phyloP scores from a whole-genome alignment of 1,284 basidiomycete genomes.

The Entoloma clypeatum region DNA sequence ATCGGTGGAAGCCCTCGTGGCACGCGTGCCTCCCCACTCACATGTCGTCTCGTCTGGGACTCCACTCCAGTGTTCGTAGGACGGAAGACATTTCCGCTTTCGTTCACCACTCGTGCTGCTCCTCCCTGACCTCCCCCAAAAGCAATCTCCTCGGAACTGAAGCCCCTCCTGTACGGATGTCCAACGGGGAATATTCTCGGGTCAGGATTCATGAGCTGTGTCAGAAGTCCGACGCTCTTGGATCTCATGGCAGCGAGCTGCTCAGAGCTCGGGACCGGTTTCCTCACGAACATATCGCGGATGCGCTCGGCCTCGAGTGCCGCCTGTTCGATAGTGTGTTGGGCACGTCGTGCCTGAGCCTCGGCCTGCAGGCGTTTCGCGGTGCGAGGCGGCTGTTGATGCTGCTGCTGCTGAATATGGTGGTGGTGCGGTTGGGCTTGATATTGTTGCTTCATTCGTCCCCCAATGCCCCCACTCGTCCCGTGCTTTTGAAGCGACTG shows the following conservation, averaged over 20 bases:
- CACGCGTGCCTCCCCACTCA: constrained; percentile 1
- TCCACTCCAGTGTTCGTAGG: neutral
- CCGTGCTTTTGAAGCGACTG: neutral
- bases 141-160: constrained; percentile 41
- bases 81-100: too few species aligned
- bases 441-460: neutral
- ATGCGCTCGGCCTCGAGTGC: constrained; percentile 61
- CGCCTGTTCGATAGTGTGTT: constrained; percentile 29
- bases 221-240: constrained; percentile 50
- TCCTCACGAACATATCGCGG: constrained; percentile 73
- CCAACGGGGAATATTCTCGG: constrained; percentile 53
- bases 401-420: constrained; percentile 13
- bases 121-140: constrained; percentile 10
- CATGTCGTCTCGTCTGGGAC: neutral
- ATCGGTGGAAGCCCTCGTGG: too few species aligned
- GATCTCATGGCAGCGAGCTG: constrained; percentile 42
- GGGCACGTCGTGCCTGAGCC: constrained; percentile 24
- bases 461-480: constrained; percentile 13
- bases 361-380: constrained; percentile 25
- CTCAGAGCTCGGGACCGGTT: constrained; percentile 48
- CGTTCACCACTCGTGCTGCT: neutral
- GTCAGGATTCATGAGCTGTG: constrained; percentile 67
- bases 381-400: constrained; percentile 18
- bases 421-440: constrained; percentile 21
- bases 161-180: constrained; percentile 56